Evolutionary conservation across 257 asterid species (phyloP), one percentile per base, ranked within the genome.

Genomic region (Dorcoceras hygrometricum): DNA sequence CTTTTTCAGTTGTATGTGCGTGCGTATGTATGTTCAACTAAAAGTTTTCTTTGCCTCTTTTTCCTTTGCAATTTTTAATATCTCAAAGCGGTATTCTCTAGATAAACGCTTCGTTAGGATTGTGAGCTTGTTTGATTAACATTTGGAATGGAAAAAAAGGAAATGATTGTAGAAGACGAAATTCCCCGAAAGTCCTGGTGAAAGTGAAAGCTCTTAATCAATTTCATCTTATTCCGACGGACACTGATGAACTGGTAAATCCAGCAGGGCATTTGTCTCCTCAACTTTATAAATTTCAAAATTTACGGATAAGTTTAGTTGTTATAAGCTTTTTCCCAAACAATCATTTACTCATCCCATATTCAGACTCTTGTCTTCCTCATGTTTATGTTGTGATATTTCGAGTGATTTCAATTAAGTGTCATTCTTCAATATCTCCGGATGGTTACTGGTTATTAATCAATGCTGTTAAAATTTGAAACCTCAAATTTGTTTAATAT

Each of bases 101-200:
- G 84, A 66, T 75, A 72, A 3, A 66, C 20, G 57, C 59, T 60
- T 63, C 4, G 16, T 24, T 63, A 24, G 16, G 68, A 23, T 18
- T 22, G 58, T 77, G 79, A 67, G 58, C 25, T 53, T 1, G 12
- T 71, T 68, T 66, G 62, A 58, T 63, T 23, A 67, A 31, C 28
- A 28, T 23, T 26, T 55, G 55, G 71, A 56, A 71, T 85, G 84
- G 96, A 94, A 88, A 34, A 84, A 84, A 74, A 79, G 88, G 78
- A 88, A 88, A 67, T 88, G 96, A 94, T 74, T 81, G 66, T 88
- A 91, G 96, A 88, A 82, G 78, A 88, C 77, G 76, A 82, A 75
- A 72, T 71, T 86, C 65, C 79, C 88, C 1, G 96, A 86, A 79
- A 82, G 91, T 67, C 83, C 91, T 0, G 93, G 93, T 23, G 93